Percentiles rank a stretch among this genome's conserved stretches.
Conservation (phyloP, 1,139 yeast species). For the Kurtzmaniella quercitrusa region DNA sequence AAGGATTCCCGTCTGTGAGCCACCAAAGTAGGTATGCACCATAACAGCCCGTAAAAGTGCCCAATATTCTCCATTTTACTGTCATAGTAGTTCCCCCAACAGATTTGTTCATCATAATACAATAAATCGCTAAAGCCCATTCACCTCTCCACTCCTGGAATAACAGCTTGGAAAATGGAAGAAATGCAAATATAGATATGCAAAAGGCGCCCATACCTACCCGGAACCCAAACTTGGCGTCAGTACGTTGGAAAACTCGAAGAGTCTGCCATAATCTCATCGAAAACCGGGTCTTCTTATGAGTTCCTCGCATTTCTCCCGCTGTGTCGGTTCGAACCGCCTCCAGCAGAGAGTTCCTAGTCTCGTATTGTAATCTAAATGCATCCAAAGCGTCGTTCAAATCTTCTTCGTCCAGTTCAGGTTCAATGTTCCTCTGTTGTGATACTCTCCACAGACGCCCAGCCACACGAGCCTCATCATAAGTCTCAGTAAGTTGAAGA, state of each 20-base stretch:
- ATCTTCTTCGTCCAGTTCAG: not conserved
- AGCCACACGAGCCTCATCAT: constrained; percentile 25
- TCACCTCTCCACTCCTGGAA: constrained; percentile 75
- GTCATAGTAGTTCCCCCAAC: constrained; percentile 86
- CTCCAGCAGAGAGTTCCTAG: constrained; percentile 1
- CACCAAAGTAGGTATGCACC: constrained; percentile 60
- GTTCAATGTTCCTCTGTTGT: too few species aligned
- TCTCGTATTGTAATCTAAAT: constrained; percentile 27
- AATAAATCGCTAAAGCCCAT: constrained; percentile 79
- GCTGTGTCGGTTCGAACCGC: not conserved
- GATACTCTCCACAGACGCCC: constrained; percentile 2
- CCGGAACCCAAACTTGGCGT: constrained; percentile 73
- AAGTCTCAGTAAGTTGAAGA: constrained; percentile 43
- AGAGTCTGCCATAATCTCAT: constrained; percentile 29
- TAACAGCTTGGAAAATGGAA: constrained; percentile 47
- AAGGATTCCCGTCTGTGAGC: constrained; percentile 52
- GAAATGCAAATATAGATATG: constrained; percentile 65
- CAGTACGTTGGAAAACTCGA: constrained; percentile 48
- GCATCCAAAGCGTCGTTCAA: constrained; percentile 31
- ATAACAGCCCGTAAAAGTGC: constrained; percentile 70
- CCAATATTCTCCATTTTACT: constrained; percentile 69
- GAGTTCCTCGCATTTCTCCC: not conserved
- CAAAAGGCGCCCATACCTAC: constrained; percentile 76
- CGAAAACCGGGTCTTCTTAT: constrained; percentile 8
- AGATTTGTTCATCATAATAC: constrained; percentile 82